Evolutionary conservation across 306 rosid species (phyloP).

Genomic region (Prunus campanulata): DNA sequence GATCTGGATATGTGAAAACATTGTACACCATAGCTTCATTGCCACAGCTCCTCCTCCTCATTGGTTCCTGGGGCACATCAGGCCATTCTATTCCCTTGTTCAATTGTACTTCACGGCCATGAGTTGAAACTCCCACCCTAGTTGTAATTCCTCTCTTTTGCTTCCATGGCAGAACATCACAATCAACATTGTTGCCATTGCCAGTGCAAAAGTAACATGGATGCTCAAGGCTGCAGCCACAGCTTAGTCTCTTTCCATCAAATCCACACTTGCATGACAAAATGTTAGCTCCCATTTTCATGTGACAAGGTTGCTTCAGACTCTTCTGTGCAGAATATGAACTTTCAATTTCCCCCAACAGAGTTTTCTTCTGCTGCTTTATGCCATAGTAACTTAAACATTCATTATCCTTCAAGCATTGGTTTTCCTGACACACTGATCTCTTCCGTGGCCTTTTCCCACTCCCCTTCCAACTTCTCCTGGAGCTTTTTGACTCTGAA

Average conservation of each 20-base stretch:
- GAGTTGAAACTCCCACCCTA: slow-evolving; percentile 9
- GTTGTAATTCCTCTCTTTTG: slow-evolving; percentile 23
- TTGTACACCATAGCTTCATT: slow-evolving; percentile 24
- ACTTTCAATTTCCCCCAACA: slow-evolving; percentile 13
- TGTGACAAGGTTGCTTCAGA: slow-evolving; percentile 9
- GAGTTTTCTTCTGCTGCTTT: slow-evolving; percentile 31
- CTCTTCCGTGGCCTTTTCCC: slow-evolving; percentile 53
- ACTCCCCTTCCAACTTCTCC: slow-evolving; percentile 28
- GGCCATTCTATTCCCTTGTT: slow-evolving; percentile 24
- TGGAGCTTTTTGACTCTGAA: slow-evolving; percentile 29
- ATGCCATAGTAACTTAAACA: slow-evolving; percentile 37
- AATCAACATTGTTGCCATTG: slow-evolving; percentile 8
- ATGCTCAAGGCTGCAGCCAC: slow-evolving; percentile 35
- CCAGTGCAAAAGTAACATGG: slow-evolving; percentile 35
- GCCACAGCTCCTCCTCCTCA: slow-evolving; percentile 29
- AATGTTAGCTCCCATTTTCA: background rate
- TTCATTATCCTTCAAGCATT: slow-evolving; percentile 41
- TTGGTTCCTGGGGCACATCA: slow-evolving; percentile 13
- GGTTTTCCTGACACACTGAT: slow-evolving; percentile 36
- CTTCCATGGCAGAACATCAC: slow-evolving; percentile 22
- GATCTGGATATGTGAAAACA: slow-evolving; percentile 33
- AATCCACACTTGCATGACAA: slow-evolving; percentile 18
- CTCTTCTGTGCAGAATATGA: slow-evolving; percentile 8
- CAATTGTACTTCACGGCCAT: slow-evolving; percentile 17
- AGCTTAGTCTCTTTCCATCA: background rate